Evolutionary conservation across 225 moss, liverwort and hornwort species (phyloP), one percentile per base, ranked within the genome.

Genomic region (Polytrichum formosum): DNA sequence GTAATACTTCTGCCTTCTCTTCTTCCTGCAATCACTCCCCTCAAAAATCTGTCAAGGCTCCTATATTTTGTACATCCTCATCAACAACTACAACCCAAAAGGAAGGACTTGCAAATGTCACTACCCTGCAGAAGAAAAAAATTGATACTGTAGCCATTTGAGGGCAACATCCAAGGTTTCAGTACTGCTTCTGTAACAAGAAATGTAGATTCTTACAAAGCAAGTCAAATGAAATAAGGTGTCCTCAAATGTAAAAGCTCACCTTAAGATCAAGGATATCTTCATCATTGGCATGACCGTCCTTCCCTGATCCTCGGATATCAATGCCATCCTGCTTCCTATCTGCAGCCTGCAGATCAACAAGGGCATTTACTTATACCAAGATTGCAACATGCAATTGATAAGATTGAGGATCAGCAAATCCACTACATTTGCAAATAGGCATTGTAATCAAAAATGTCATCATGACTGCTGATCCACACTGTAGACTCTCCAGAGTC

Each of bases 271-370:
- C 88, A 53, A 80, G 67, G 21, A 37, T 46, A 67, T 84, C 88
- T 71, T 88, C 84, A 80, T 90, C 93, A 59, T 75, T 80, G 27
- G 77, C 31, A 63, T 85, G 87, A 9, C 75, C 78, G 27, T 93
- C 91, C 65, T 79, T 91, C 55, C 91, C 90, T 55, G 77, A 83
- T 59, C 88, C 90, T 66, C 96, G 91, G 55, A 96, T 93, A 80
- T 96, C 96, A 31, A 96, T 93, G 63, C 96, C 96, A 76, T 91
- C 84, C 71, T 80, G 87, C 81, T 89, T 85, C 74, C 87, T 87
- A 67, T 96, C 96, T 54, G 87, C 91, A 64, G 96, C 88, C 96
- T 96, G 86, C 64, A 73, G 61, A 72, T 56, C 58, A 83, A 67
- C 27, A 69, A 82, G 68, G 61, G 71, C 5, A 35, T 9, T 2